phyloP scores from a whole-genome alignment of 225 moss, liverwort and hornwort genomes.

The Marchantia paleacea region DNA sequence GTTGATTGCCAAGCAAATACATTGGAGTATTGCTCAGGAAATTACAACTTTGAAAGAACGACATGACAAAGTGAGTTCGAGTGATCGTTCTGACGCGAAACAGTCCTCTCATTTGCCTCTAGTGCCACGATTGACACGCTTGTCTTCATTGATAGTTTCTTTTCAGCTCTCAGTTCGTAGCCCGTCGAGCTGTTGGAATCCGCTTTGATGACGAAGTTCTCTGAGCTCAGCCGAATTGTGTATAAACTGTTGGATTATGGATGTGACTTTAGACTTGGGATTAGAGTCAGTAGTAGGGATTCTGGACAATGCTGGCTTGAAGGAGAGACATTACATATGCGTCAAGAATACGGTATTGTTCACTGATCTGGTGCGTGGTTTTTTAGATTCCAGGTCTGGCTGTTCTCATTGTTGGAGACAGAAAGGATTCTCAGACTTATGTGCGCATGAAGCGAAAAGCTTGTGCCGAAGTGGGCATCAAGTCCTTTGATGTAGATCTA shows the following conservation, averaged over 20 bases:
- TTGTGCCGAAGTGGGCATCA: conserved; percentile 78
- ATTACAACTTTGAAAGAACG: conserved; percentile 47
- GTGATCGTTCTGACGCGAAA: background rate
- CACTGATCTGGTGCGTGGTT: background rate
- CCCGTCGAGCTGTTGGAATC: background rate
- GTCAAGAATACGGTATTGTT: background rate
- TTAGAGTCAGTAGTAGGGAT: background rate
- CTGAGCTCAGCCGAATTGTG: background rate
- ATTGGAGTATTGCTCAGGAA: conserved; percentile 54
- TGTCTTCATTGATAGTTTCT: background rate
- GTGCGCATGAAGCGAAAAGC: conserved; percentile 83
- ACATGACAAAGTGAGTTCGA: conserved; percentile 28
- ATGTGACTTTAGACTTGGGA: background rate
- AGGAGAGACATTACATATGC: background rate
- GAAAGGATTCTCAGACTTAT: conserved; percentile 86
- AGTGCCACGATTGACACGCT: background rate
- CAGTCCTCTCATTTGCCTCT: background rate
- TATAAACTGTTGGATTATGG: background rate
- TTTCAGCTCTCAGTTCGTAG: background rate
- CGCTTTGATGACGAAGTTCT: background rate
- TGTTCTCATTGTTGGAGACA: conserved; percentile 80
- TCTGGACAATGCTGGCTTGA: background rate
- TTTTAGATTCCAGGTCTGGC: conserved; percentile 75
- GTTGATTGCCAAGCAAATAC: conserved; percentile 68
- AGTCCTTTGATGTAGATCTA: conserved; percentile 55